These are phyloP conservation scores for Coprinellus aureogranulatus DNA, from an alignment of 768 basidiomycete species.

Conservation along the genomic window DNA sequence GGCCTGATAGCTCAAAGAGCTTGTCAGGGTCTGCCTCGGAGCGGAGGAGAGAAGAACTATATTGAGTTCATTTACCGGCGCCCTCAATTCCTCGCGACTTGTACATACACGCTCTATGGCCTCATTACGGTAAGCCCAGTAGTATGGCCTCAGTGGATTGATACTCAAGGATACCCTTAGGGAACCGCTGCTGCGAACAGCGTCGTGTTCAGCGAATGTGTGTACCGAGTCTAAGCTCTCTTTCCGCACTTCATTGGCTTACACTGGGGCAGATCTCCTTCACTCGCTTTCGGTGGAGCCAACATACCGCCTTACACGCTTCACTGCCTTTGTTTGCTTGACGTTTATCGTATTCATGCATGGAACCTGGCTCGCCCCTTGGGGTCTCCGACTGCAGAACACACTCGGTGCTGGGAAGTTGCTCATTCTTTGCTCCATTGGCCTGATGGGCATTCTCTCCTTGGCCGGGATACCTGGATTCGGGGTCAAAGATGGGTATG, in stretches of 20 bases:
- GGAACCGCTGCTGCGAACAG: constrained; percentile 58
- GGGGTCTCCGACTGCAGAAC: constrained; percentile 65
- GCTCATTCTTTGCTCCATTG: constrained; percentile 49
- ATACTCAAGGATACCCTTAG: constrained; percentile 26
- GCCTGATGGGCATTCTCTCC: constrained; percentile 52
- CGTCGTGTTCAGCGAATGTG: constrained; percentile 75
- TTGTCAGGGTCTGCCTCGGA: constrained; percentile 60
- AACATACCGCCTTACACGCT: constrained; percentile 45
- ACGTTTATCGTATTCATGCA: constrained; percentile 59
- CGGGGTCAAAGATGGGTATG: constrained; percentile 46
- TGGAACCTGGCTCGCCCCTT: constrained; percentile 43
- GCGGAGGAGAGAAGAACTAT: constrained; percentile 76
- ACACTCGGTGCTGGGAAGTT: constrained; percentile 61
- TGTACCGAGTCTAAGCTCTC: constrained; percentile 9
- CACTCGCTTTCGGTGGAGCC: constrained; percentile 50
- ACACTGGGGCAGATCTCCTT: constrained; percentile 47
- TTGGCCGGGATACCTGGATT: constrained; percentile 51
- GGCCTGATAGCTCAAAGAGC: background rate
- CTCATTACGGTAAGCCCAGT: constrained; percentile 49
- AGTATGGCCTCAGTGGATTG: background rate
- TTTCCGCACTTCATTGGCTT: background rate
- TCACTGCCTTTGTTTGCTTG: constrained; percentile 53
- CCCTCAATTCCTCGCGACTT: constrained; percentile 62
- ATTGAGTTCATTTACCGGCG: constrained; percentile 66
- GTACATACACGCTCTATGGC: constrained; percentile 55